Percentiles rank a stretch among this genome's conserved stretches.
Conservation (phyloP, 2,329 filamentous ascomycete genomes). For the Penicillium sp. region DNA sequence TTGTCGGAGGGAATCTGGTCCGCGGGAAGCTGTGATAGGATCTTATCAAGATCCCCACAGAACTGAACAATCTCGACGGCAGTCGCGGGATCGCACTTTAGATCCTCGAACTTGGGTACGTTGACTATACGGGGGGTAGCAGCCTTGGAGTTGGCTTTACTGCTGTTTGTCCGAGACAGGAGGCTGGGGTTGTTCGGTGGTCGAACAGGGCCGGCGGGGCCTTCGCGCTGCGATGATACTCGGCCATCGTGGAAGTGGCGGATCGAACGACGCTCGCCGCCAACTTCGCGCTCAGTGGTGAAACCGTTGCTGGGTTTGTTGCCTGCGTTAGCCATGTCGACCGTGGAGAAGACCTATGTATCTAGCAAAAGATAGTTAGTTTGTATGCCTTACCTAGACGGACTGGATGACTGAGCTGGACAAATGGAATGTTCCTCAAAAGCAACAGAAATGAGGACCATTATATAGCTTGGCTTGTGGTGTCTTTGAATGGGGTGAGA, state of each 20-base stretch:
- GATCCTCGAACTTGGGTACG: neutral
- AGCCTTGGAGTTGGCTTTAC: neutral
- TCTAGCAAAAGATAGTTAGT: neutral
- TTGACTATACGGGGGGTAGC: too few species aligned
- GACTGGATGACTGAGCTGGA: too few species aligned
- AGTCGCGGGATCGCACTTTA: neutral
- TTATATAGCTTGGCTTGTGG: neutral
- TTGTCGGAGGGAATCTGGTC: too few species aligned
- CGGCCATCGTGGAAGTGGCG: neutral
- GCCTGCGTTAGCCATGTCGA: neutral
- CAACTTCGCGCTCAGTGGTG: neutral
- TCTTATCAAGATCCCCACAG: neutral
- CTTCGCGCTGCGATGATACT: neutral
- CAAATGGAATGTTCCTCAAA: neutral
- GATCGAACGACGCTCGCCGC: neutral
- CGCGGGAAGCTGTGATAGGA: neutral
- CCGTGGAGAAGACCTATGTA: neutral
- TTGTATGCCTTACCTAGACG: neutral
- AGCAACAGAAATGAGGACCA: fast-evolving
- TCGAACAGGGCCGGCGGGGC: neutral
- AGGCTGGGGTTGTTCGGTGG: too few species aligned
- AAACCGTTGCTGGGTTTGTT: neutral
- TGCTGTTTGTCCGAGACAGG: too few species aligned
- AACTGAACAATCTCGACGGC: neutral
- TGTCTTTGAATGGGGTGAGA: neutral